phyloP scores from a whole-genome alignment of 345 rosid genomes.

The Microcos paniculata region DNA sequence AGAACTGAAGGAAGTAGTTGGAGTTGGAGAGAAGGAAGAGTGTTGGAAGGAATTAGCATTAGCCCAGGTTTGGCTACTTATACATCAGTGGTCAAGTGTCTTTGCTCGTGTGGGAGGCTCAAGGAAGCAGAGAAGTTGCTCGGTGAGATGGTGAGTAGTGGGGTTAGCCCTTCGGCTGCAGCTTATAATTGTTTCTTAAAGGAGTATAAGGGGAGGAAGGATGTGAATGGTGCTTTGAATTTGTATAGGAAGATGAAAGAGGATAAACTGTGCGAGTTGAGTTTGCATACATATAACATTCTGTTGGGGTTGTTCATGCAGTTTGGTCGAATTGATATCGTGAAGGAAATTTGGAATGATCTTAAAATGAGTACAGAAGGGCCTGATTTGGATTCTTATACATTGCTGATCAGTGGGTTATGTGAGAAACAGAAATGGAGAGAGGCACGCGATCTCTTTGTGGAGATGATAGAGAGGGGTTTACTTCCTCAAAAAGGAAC shows the following conservation, averaged over 20 bases:
- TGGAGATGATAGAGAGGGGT: constrained; percentile 91
- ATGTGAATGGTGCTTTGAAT: constrained; percentile 53
- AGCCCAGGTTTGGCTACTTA: constrained; percentile 55
- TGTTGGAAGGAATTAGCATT: constrained; percentile 17
- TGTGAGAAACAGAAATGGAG: constrained; percentile 70
- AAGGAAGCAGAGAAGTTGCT: constrained; percentile 71
- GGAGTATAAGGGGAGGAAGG: constrained; percentile 84
- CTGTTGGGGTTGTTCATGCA: constrained; percentile 59
- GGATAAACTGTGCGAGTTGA: constrained; percentile 37
- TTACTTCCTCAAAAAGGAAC: constrained; percentile 84
- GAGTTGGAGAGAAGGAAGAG: constrained; percentile 23
- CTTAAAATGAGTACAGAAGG: constrained; percentile 50
- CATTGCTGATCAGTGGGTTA: constrained; percentile 63
- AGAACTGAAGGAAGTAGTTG: constrained; percentile 14
- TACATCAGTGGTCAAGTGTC: constrained; percentile 78
- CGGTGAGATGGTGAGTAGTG: constrained; percentile 56
- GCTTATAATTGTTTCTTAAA: constrained; percentile 85
- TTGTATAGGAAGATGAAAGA: constrained; percentile 77
- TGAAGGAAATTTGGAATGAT: constrained; percentile 73
- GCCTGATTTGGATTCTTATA: constrained; percentile 86
- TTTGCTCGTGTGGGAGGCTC: constrained; percentile 71
- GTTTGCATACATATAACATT: constrained; percentile 61
- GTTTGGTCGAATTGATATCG: constrained; percentile 52
- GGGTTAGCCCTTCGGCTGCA: constrained; percentile 58
- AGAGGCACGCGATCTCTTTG: constrained; percentile 72